Evolutionary conservation across 148 eudicot genomes (phyloP), one percentile per base, ranked within the genome.

Genomic region (Vaccinium macrocarpon): DNA sequence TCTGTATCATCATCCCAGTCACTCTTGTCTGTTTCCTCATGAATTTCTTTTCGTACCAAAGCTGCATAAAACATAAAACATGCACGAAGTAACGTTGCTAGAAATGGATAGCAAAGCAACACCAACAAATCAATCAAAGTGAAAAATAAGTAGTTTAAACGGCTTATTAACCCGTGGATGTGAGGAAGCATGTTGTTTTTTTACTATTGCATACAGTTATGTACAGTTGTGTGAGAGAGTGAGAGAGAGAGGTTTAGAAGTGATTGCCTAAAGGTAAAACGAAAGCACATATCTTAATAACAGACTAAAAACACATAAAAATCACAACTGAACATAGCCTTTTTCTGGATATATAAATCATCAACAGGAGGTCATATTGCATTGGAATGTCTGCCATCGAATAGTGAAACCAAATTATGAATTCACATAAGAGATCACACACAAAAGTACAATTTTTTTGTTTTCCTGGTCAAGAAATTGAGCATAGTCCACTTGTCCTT

Each of bases 1-100:
- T 92, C 49, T 89, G 86, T 78, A 88, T 93, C 18, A 85, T 86
- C 82, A 79, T 90, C 76, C 93, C 93, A 62, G 93, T 92, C 72
- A 89, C 85, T 83, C 85, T 88, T 35, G 84, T 91, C 94, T 38
- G 95, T 93, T 89, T 93, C 96, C 38, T 90, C 93, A 82, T 90
- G 84, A 25, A 91, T 93, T 85, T 93, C 96, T 75, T 83, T 88
- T 19, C 91, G 89, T 79, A 93, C 94, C 86, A 88, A 66, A 51
- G 93, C 94, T 93, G 87, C 86, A 87, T 56, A 78, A 79, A 76
- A 75, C 15, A 51, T n/a, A 42, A 35, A 38, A 46, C 53, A 38
- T 38, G 49, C 49, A 29, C 42, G 14, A 14, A 21, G 78, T 75
- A 75, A 9, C 10, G 25, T 48, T 48, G 38, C 52, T 75, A 75